A percentile compares a stretch with the other conserved stretches of the same genome.
Evolutionary conservation across 2,329 filamentous ascomycete species (phyloP).

Genomic region (Calycina herbarum): DNA sequence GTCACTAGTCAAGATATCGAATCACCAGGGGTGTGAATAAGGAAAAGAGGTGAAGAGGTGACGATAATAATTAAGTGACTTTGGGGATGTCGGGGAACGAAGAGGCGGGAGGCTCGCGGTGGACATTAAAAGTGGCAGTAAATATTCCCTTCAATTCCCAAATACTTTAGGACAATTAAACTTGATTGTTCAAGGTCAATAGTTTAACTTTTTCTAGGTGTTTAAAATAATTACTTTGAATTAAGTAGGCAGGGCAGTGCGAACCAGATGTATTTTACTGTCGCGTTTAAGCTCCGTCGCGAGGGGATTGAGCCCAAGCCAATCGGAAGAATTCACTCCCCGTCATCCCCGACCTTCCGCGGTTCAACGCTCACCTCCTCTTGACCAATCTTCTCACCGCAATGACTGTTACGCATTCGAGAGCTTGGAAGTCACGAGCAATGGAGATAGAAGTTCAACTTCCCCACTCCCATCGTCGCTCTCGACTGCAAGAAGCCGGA

Average conservation of each 20-base stretch:
- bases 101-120: background rate
- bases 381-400: slow-evolving; percentile 1
- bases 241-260: too few species aligned
- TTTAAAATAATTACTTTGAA: too few species aligned
- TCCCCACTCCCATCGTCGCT: background rate
- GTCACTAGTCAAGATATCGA: too few species aligned
- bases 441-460: background rate
- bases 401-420: background rate
- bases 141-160: too few species aligned
- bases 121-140: too few species aligned
- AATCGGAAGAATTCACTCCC: background rate
- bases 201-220: too few species aligned
- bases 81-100: background rate
- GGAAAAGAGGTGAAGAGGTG: background rate
- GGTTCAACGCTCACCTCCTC: background rate
- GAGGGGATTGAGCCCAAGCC: background rate
- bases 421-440: background rate
- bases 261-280: too few species aligned
- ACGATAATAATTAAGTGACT: background rate
- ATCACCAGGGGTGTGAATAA: too few species aligned
- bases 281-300: too few species aligned
- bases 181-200: too few species aligned
- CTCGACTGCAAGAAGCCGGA: background rate
- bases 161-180: too few species aligned
- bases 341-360: background rate